Base-by-base conservation (phyloP, 2,329 filamentous ascomycete species). In the Scedosporium aurantiacum region DNA sequence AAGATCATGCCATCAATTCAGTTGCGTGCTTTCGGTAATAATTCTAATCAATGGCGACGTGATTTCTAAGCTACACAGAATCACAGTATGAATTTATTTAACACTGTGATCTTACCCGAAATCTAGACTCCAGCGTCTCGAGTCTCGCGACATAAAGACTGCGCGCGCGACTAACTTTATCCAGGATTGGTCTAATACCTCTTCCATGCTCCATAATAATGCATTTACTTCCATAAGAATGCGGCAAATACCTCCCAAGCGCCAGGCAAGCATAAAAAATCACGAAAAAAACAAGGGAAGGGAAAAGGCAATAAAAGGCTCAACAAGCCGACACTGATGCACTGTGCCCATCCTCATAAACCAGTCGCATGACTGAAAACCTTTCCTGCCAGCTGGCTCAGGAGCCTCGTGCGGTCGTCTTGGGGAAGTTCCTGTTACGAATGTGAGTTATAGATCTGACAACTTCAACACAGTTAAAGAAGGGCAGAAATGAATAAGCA, bases 311-410 rank as follows among this genome's bases (percentile, higher is more conserved):
- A 56, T 14, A 60, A 55, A 59, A 25, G 32, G 14, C 25, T 28
- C 18, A 27, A 25, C 12, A 18, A 16, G 21, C 14, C 23, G 10
- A 37, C 25, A 6, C 45, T 23, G 45, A 23, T 62, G 57, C 32
- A 61, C 6, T 2, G 4, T 21, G 32, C 12, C 25, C 27, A 21
- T 28, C 70, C 27, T 32, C 63, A 82, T 32, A 79, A 72, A 5
- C 86, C 84, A 41, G 90, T 87, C 21, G 87, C 88, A 72, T 91
- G 88, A 65, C 88, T 89, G 70, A 97, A 92, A 1, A 97, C 88
- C 74, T 90, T 93, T 32, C 86, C 85, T 1, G 93, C 93, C 70
- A 97, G 75, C 73, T 95, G 89, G 70, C 86, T 88, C 64, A 97
- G 78, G 68, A 99, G 74, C 72, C 85, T 86, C 61, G 91, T 86